Evolutionary conservation across 148 eudicot genomes (phyloP).

Genomic region (Rhododendron henanense): DNA sequence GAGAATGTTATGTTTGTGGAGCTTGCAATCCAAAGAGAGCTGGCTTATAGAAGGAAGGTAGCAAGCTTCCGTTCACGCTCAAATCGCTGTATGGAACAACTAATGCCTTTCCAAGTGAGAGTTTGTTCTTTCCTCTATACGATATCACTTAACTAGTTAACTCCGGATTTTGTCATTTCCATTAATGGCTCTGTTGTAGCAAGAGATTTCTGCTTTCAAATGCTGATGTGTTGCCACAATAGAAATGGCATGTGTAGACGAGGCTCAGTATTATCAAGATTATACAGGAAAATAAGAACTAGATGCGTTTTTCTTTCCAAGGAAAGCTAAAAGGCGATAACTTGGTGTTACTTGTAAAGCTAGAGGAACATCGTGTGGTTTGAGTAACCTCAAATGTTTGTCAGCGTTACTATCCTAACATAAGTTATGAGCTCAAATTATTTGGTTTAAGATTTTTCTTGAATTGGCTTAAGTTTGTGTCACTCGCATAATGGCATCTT

Average conservation of each 20-base stretch:
- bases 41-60: constrained; percentile 25
- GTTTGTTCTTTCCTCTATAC: background rate
- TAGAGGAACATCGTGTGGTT: background rate
- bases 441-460: background rate
- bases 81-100: background rate
- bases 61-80: constrained; percentile 6
- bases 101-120: constrained; percentile 20
- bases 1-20: constrained; percentile 39
- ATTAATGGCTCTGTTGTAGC: background rate
- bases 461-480: background rate
- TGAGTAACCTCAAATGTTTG: background rate
- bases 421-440: background rate
- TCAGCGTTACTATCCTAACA: background rate
- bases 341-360: background rate
- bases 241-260: background rate
- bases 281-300: background rate
- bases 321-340: background rate
- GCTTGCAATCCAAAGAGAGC: constrained; percentile 45
- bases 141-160: background rate
- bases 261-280: background rate
- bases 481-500: background rate
- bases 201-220: background rate
- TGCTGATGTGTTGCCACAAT: background rate
- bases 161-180: background rate
- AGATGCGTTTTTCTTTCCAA: background rate